Evolutionary conservation across 2,329 filamentous ascomycete species (phyloP).

Genomic region (Ophiostoma triangulosporum): DNA sequence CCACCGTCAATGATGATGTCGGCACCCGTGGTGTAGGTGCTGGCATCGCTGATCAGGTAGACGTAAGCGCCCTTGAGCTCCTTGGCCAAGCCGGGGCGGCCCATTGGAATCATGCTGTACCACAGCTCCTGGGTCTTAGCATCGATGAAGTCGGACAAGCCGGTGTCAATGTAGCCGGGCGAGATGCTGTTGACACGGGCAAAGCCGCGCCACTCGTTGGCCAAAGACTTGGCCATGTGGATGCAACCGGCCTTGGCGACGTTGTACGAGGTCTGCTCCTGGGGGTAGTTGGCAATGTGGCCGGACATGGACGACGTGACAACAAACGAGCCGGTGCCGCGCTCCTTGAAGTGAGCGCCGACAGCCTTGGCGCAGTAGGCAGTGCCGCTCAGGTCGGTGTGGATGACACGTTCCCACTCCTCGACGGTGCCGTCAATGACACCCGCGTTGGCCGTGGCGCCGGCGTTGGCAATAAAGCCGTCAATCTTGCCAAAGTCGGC

Average conservation of each 20-base stretch:
- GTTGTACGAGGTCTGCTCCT: conserved; percentile 62
- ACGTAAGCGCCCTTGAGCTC: conserved; percentile 77
- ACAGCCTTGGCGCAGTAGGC: conserved; percentile 66
- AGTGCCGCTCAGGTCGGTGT: conserved; percentile 61
- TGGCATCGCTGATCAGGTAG: conserved; percentile 68
- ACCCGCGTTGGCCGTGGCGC: conserved; percentile 54
- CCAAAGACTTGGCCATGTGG: conserved; percentile 52
- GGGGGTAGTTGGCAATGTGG: conserved; percentile 65
- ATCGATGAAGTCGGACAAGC: conserved; percentile 53
- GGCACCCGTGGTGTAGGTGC: conserved; percentile 66
- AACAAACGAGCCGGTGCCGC: conserved; percentile 58
- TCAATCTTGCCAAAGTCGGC: conserved; percentile 62
- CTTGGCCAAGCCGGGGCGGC: conserved; percentile 57
- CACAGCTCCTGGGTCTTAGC: conserved; percentile 57
- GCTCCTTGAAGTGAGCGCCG: conserved; percentile 44
- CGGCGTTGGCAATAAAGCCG: conserved; percentile 68
- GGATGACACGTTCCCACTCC: conserved; percentile 53
- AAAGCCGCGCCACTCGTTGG: conserved; percentile 65
- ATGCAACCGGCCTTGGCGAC: conserved; percentile 54
- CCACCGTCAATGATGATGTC: conserved; percentile 67
- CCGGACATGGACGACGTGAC: conserved; percentile 68
- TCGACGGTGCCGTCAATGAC: conserved; percentile 52
- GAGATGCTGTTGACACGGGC: conserved; percentile 60
- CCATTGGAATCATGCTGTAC: conserved; percentile 71
- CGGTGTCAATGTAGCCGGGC: conserved; percentile 64